Evolutionary conservation across 306 rosid genomes (phyloP), one percentile per base, ranked within the genome.

Genomic region (Cyclanthera cordifolia): DNA sequence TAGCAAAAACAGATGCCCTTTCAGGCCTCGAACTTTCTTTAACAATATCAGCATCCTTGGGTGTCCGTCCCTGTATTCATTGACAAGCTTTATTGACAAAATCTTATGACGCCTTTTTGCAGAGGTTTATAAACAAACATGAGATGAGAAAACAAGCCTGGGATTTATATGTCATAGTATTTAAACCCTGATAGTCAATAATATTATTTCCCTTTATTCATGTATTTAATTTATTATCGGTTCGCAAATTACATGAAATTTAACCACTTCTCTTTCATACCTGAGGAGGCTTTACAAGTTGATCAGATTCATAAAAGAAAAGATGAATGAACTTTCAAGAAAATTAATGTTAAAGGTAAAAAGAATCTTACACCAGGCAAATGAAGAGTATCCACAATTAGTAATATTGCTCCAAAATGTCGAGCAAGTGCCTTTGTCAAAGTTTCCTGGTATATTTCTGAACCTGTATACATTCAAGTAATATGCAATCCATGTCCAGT

Each of bases 381-480:
- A 55, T 82, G 69, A 72, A 93, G 88, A 78, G 96, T 88, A 69
- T 94, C 96, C 49, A 94, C 90, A 59, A 83, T 83, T 39, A 94
- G 83, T 65, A 94, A 82, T 67, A 76, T 83, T 27, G 95, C 88
- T 55, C 83, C 89, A 78, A 90, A 94, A 86, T 86, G 82, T 68
- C 87, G 85, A 3, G 99, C 90, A 43, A 94, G 99, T 71, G 97
- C 96, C 86, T 88, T 94, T 37, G 85, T 84, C 79, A 94, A 72
- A 80, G 86, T 83, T 77, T 88, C 99, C 81, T 94, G 99, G 76
- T 88, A 90, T 83, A 94, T 94, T 72, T 94, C 99, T 0, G 99
- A 94, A 73, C 99, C 99, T 94, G 74, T 70, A 86, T 53, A 82
- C 67, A 30, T 67, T 63, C 58, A 63, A 72, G 16, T 19, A 61